Evolutionary conservation across 805 yeast species (phyloP).

Genomic region (Ogataea pini): DNA sequence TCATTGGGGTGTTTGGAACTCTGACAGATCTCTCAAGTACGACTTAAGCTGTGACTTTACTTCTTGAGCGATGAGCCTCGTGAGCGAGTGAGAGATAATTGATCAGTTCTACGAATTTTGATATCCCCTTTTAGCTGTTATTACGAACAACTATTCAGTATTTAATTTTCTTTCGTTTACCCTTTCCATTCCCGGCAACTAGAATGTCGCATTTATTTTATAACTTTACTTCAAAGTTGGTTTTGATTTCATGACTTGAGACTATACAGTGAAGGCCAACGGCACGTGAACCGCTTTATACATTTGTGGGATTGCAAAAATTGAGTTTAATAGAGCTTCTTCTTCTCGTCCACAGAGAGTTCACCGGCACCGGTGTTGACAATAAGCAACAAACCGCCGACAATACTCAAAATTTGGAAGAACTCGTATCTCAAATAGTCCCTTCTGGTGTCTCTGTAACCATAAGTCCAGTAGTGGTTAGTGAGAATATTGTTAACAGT

Average conservation of each 20-base stretch:
- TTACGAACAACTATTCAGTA: not conserved
- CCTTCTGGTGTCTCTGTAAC: constrained; percentile 69
- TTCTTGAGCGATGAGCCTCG: constrained; percentile 16
- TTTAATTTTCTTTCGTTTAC: constrained; percentile 4
- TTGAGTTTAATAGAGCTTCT: constrained; percentile 70
- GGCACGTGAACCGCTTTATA: constrained; percentile 2
- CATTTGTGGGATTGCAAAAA: not conserved
- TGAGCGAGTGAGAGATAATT: not conserved
- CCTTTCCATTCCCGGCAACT: not conserved
- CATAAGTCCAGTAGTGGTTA: constrained; percentile 88
- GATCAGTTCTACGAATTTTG: not conserved
- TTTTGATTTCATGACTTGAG: constrained; percentile 1
- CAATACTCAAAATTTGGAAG: constrained; percentile 91
- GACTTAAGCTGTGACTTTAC: constrained; percentile 48
- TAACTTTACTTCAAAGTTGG: not conserved
- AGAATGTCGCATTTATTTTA: not conserved
- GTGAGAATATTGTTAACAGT: constrained; percentile 73
- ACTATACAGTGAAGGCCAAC: constrained; percentile 1
- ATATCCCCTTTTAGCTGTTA: not conserved
- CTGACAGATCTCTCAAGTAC: constrained; percentile 47
- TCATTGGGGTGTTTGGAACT: constrained; percentile 90
- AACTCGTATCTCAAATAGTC: constrained; percentile 91
- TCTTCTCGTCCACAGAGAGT: constrained; percentile 90
- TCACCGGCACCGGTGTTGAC: constrained; percentile 97
- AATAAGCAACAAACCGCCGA: constrained; percentile 88